Evolutionary conservation across 2,329 filamentous ascomycete species (phyloP).

Genomic region (Aspergillus pseudoglaucus): DNA sequence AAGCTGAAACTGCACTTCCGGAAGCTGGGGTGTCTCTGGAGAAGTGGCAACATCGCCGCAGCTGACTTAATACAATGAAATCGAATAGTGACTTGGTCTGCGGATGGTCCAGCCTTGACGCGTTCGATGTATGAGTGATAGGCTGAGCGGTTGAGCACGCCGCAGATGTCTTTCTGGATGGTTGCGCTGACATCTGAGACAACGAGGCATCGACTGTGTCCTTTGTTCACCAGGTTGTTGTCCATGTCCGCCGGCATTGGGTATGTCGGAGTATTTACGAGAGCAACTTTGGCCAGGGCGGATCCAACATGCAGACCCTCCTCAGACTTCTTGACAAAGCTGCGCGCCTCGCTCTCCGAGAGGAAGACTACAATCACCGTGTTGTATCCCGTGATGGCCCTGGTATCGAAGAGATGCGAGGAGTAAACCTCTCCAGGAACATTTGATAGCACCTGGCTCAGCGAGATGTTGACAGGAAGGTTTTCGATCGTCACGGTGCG

Average conservation of each 20-base stretch:
- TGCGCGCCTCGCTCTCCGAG: slow-evolving; percentile 16
- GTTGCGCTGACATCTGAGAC: slow-evolving; percentile 9
- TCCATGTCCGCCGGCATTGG: slow-evolving; percentile 20
- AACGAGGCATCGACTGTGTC: slow-evolving; percentile 21
- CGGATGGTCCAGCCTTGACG: slow-evolving; percentile 8
- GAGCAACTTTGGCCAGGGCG: slow-evolving; percentile 8
- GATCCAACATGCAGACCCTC: slow-evolving; percentile 14
- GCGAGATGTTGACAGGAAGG: slow-evolving; percentile 15
- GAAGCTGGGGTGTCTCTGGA: slow-evolving; percentile 10
- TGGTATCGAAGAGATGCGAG: slow-evolving; percentile 24
- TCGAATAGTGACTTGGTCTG: slow-evolving; percentile 8
- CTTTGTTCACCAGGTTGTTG: slow-evolving; percentile 12
- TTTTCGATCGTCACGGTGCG: slow-evolving; percentile 25
- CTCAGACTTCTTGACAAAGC: slow-evolving; percentile 14
- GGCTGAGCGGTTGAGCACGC: slow-evolving; percentile 5
- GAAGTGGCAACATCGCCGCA: slow-evolving; percentile 6
- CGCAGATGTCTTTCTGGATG: slow-evolving; percentile 6
- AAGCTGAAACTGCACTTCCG: slow-evolving; percentile 11
- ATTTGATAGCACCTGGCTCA: slow-evolving; percentile 19
- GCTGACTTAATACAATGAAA: slow-evolving; percentile 18
- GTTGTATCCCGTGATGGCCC: slow-evolving; percentile 20
- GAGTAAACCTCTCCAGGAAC: slow-evolving; percentile 23
- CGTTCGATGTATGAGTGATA: slow-evolving; percentile 11
- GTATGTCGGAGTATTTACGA: slow-evolving; percentile 25
- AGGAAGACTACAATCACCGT: slow-evolving; percentile 27